Evolutionary conservation across 805 yeast genomes (phyloP).

Genomic region (Metschnikowia continentalis): DNA sequence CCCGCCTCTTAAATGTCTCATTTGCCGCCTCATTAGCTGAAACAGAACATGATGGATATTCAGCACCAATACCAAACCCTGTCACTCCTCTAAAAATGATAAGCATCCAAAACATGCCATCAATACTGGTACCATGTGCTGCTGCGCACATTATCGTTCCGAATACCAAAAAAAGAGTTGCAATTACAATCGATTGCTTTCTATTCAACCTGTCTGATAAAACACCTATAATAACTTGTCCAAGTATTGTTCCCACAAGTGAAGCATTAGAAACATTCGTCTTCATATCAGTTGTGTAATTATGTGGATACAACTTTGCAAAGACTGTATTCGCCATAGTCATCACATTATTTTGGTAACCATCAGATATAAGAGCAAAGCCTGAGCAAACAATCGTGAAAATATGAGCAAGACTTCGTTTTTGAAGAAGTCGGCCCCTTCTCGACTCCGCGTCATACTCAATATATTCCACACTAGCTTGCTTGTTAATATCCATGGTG

Average conservation of each 20-base stretch:
- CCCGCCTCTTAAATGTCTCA: slow-evolving; percentile 59
- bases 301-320: slow-evolving; percentile 38
- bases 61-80: slow-evolving; percentile 79
- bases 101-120: slow-evolving; percentile 77
- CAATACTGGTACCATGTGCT: slow-evolving; percentile 52
- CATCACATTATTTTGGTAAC: slow-evolving; percentile 73
- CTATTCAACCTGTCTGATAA: slow-evolving; percentile 65
- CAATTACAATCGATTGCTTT: slow-evolving; percentile 64
- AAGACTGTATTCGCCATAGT: slow-evolving; percentile 62
- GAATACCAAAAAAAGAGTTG: slow-evolving; percentile 56
- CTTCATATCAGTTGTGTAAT: slow-evolving; percentile 43
- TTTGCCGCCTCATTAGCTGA: slow-evolving; percentile 72
- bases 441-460: slow-evolving; percentile 33
- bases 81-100: slow-evolving; percentile 69
- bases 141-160: slow-evolving; percentile 70
- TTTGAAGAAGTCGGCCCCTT: slow-evolving; percentile 23
- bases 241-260: slow-evolving; percentile 65
- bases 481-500: background rate
- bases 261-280: slow-evolving; percentile 69
- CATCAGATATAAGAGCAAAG: slow-evolving; percentile 72
- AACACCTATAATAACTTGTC: slow-evolving; percentile 63
- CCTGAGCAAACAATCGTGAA: slow-evolving; percentile 62
- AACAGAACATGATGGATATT: slow-evolving; percentile 66
- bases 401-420: slow-evolving; percentile 24
- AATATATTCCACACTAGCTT: slow-evolving; percentile 14